Evolutionary conservation across 768 basidiomycete genomes (phyloP).

Genomic region (Tulasnella sp.): DNA sequence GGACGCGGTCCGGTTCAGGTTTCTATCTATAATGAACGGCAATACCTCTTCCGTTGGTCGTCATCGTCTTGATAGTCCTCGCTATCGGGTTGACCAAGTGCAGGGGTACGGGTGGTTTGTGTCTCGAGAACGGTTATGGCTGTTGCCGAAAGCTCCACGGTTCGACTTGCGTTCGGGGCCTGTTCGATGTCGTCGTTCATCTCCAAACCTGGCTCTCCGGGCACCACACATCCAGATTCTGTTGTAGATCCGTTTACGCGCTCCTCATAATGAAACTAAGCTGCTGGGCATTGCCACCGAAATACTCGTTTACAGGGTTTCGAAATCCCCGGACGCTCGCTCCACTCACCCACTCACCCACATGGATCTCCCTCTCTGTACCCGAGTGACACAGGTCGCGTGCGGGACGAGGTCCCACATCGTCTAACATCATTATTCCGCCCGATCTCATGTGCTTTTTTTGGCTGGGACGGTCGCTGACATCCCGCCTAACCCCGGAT

Average conservation of each 20-base stretch:
- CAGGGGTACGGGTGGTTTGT: not conserved
- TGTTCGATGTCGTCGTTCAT: not conserved
- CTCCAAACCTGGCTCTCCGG: no score
- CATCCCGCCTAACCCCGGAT: not conserved
- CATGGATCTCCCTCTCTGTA: not conserved
- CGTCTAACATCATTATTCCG: not conserved
- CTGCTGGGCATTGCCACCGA: not conserved
- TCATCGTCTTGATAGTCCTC: not conserved
- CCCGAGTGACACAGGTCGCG: not conserved
- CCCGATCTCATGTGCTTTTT: not conserved
- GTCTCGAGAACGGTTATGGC: not conserved
- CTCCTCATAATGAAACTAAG: not conserved
- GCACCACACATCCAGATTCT: not conserved
- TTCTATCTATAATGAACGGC: not conserved
- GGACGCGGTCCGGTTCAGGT: not conserved
- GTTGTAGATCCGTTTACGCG: not conserved
- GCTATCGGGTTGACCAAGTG: not conserved
- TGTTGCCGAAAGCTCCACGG: conserved; percentile 3
- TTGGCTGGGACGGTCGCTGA: not conserved
- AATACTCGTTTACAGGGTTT: not conserved
- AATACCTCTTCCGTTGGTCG: not conserved
- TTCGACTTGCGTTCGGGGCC: not conserved
- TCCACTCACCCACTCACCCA: not conserved
- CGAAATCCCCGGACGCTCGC: not conserved
- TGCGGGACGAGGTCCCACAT: not conserved